A percentile compares a stretch with the other conserved stretches of the same genome.
These are phyloP conservation scores for Pelargonium fulgidum DNA, from an alignment of 441 rosid species.

Conservation along the genomic window DNA sequence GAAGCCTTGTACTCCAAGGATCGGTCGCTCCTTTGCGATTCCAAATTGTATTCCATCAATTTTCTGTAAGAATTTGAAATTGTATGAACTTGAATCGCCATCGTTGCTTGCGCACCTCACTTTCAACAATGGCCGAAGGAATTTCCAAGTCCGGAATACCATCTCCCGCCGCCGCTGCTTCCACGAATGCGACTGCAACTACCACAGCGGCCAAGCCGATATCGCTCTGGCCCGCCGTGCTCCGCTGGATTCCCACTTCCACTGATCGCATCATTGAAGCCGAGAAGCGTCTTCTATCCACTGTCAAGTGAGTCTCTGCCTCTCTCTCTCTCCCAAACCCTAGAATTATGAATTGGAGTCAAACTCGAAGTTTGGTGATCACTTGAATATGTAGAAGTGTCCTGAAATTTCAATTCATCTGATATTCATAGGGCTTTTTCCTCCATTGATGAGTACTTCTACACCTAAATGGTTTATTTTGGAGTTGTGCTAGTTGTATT, in stretches of 20 bases:
- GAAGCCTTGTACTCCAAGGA: no score
- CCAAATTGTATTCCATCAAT: no score
- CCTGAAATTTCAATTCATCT: background rate
- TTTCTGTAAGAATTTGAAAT: no score
- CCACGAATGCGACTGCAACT: no score
- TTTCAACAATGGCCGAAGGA: slow-evolving; percentile 58
- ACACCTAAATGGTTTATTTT: no score
- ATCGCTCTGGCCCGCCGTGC: slow-evolving; percentile 72
- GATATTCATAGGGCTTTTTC: background rate
- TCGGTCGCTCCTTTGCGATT: no score
- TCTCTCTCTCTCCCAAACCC: slow-evolving; percentile 5
- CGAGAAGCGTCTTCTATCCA: slow-evolving; percentile 87
- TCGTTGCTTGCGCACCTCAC: no score
- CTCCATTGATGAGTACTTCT: background rate
- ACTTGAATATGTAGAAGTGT: slow-evolving; percentile 1
- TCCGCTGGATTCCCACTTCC: slow-evolving; percentile 98
- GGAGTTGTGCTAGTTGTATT: no score
- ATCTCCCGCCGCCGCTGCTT: slow-evolving; percentile 22
- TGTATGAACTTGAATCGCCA: no score
- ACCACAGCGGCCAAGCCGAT: slow-evolving; percentile 35
- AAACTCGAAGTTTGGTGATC: background rate
- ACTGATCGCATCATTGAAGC: slow-evolving; percentile 81
- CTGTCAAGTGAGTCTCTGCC: slow-evolving; percentile 45
- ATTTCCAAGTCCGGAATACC: slow-evolving; percentile 34
- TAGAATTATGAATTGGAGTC: background rate